Conservation (phyloP, 1,284 basidiomycete species). For the Singerocomus inundabilis region DNA sequence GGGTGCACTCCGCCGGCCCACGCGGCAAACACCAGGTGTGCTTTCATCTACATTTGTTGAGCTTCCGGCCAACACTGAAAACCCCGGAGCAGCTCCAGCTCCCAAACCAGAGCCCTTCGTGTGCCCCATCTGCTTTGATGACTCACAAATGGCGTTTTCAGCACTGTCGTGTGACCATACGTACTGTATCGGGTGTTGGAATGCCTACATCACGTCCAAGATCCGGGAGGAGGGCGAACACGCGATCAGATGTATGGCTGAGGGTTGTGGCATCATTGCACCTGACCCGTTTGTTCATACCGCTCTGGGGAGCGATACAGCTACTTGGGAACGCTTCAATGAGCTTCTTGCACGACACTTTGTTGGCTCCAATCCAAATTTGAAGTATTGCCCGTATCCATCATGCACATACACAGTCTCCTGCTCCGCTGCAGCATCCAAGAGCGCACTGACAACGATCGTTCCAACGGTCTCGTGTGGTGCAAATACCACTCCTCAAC, state of each 20-base stretch:
- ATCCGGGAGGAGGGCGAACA: conserved; percentile 90
- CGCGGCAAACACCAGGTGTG: conserved; percentile 37
- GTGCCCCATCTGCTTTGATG: conserved; percentile 91
- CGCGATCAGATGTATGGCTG: conserved; percentile 90
- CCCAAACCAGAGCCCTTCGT: conserved; percentile 55
- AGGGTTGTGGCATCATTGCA: conserved; percentile 79
- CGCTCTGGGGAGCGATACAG: conserved; percentile 40
- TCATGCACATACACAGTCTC: conserved; percentile 87
- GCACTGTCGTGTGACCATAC: conserved; percentile 76
- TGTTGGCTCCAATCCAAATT: conserved; percentile 79
- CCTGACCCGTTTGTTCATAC: conserved; percentile 57
- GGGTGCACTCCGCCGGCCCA: conserved; percentile 39
- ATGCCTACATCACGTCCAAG: conserved; percentile 81
- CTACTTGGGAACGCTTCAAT: conserved; percentile 69
- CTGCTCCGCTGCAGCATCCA: conserved; percentile 74
- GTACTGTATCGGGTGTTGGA: conserved; percentile 89
- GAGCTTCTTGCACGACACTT: conserved; percentile 89
- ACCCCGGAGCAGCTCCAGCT: conserved; percentile 20
- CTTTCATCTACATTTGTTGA: neutral
- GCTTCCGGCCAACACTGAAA: conserved; percentile 2
- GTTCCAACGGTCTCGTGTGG: conserved; percentile 91
- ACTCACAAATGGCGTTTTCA: conserved; percentile 60
- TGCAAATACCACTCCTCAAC: conserved; percentile 50
- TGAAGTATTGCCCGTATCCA: conserved; percentile 93
- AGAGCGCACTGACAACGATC: conserved; percentile 71